These are phyloP conservation scores for Talaromyces trachyspermus DNA, from an alignment of 495 filamentous ascomycete species.

Conservation along the genomic window DNA sequence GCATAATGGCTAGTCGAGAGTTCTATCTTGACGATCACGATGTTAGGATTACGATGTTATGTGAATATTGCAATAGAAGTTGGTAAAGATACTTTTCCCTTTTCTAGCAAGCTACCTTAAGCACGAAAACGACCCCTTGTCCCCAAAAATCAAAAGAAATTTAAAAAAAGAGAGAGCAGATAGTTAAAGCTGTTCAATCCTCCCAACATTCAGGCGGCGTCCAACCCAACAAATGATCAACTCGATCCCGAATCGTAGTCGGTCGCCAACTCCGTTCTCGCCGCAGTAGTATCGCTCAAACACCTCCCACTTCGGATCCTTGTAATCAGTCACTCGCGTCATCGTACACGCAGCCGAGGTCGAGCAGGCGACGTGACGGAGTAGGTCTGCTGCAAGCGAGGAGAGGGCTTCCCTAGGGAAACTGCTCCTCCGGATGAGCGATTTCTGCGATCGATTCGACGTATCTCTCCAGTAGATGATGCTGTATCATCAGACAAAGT, in stretches of 20 bases:
- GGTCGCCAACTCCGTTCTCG: background rate
- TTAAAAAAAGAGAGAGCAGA: background rate
- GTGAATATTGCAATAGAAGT: no score
- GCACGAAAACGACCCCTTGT: no score
- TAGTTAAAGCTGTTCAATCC: background rate
- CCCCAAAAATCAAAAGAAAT: background rate
- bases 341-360: background rate
- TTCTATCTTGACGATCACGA: no score
- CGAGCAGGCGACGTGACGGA: background rate
- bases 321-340: background rate
- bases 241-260: background rate
- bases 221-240: conserved; percentile 1
- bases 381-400: background rate
- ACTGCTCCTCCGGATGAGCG: no score
- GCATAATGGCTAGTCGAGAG: background rate
- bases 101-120: no score
- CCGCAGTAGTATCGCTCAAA: background rate
- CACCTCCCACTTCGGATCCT: background rate
- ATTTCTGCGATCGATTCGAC: no score
- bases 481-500: no score
- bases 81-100: no score
- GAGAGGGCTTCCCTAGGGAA: no score
- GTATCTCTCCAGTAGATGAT: no score
- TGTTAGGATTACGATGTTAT: no score
- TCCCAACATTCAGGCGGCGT: background rate